Evolutionary conservation across 169 alveolate species (phyloP).

Genomic region (Perkinsus olseni): DNA sequence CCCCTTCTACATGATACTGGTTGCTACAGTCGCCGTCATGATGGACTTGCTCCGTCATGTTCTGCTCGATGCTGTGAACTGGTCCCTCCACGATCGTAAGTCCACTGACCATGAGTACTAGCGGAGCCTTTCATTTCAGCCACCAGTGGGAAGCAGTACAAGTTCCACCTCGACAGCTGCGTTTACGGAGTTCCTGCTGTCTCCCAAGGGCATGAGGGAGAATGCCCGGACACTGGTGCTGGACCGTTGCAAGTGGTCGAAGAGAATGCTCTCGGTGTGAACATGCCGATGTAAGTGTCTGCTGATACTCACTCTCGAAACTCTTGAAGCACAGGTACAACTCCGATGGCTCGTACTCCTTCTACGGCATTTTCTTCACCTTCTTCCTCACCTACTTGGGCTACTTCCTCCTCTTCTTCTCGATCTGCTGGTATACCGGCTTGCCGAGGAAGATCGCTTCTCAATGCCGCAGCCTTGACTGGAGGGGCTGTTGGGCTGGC

Average conservation of each 20-base stretch:
- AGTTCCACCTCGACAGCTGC: neutral
- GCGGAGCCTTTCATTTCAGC: neutral
- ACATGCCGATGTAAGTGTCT: neutral
- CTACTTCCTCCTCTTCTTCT: neutral
- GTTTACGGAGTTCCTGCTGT: neutral
- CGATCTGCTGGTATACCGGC: neutral
- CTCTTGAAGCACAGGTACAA: neutral
- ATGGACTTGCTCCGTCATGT: neutral
- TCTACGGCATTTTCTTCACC: neutral
- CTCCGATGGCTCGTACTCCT: neutral
- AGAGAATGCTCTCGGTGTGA: neutral
- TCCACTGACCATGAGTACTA: neutral
- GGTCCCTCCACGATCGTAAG: neutral
- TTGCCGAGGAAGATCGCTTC: neutral
- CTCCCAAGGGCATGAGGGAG: neutral
- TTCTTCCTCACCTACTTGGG: neutral
- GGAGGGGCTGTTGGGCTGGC: neutral
- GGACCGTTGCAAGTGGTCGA: neutral
- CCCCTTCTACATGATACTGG: neutral
- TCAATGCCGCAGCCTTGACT: neutral
- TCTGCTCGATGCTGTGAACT: neutral
- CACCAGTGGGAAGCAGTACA: neutral
- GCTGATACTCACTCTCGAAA: neutral
- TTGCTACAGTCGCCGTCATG: neutral
- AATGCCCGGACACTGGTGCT: neutral